phyloP scores from a whole-genome alignment of 805 yeast species.

The Ogataea parapolymorpha region DNA sequence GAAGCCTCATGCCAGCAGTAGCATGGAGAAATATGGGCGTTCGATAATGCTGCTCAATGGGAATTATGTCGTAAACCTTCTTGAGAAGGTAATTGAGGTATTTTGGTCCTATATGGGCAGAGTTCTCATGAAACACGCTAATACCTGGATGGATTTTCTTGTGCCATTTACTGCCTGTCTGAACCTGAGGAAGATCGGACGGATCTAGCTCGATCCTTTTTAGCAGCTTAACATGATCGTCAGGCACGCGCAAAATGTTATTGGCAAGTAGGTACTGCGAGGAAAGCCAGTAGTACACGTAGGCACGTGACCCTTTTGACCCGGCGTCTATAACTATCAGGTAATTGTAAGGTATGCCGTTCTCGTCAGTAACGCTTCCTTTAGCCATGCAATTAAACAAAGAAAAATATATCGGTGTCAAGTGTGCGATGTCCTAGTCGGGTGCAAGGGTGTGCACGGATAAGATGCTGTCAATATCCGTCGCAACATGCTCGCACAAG shows the following conservation, averaged over 20 bases:
- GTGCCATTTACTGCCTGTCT: constrained; percentile 43
- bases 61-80: constrained; percentile 49
- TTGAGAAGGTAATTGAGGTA: constrained; percentile 49
- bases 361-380: constrained; percentile 32
- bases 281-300: constrained; percentile 54
- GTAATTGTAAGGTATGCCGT: constrained; percentile 55
- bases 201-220: constrained; percentile 7
- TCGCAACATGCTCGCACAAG: background rate
- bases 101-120: constrained; percentile 49
- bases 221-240: constrained; percentile 4
- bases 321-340: constrained; percentile 64
- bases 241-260: constrained; percentile 11
- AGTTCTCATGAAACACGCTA: constrained; percentile 44
- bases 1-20: constrained; percentile 64
- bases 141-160: constrained; percentile 56
- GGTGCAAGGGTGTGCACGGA: constrained; percentile 3
- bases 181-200: constrained; percentile 20
- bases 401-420: constrained; percentile 1
- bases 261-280: constrained; percentile 29
- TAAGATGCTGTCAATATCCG: constrained; percentile 5
- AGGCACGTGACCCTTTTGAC: constrained; percentile 61
- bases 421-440: background rate
- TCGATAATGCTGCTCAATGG: constrained; percentile 54
- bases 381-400: background rate
- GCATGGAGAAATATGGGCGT: constrained; percentile 71